These are phyloP conservation scores for Clarireedia hainanense DNA, from an alignment of 2,329 filamentous ascomycete species.

Conservation along the genomic window DNA sequence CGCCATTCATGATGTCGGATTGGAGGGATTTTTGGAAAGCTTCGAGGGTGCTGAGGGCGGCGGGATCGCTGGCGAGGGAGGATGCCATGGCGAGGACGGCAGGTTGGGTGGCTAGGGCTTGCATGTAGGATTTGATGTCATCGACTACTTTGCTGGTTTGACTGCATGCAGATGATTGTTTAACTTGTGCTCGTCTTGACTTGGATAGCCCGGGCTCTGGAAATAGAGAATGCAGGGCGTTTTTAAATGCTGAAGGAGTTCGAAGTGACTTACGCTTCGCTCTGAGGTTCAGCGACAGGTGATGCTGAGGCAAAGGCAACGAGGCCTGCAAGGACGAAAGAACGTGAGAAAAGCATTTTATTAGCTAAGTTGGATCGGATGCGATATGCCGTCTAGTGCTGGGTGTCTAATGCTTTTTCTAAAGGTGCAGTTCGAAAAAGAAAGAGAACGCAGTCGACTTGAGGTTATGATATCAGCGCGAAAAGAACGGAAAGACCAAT, in stretches of 20 bases:
- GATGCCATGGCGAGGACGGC: constrained; percentile 6
- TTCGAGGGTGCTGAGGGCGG: constrained; percentile 4
- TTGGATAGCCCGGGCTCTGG: background rate
- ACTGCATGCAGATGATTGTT: background rate
- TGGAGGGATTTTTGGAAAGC: background rate
- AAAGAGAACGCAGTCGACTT: background rate
- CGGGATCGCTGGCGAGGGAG: constrained; percentile 5
- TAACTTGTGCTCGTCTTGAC: background rate
- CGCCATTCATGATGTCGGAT: background rate
- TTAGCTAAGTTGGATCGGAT: background rate
- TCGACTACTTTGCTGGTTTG: constrained; percentile 5
- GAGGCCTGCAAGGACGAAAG: constrained; percentile 1
- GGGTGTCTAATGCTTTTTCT: background rate
- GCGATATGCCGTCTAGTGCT: background rate
- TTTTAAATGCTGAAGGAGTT: background rate
- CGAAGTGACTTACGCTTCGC: constrained; percentile 2
- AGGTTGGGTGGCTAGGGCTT: constrained; percentile 7
- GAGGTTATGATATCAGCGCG: background rate
- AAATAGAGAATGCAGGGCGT: no score
- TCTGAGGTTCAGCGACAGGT: constrained; percentile 4
- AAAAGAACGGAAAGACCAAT: no score
- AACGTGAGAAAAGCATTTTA: constrained; percentile 1
- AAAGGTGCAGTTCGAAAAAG: background rate
- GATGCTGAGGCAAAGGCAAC: constrained; percentile 5
- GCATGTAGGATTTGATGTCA: constrained; percentile 3